phyloP scores from a whole-genome alignment of 768 basidiomycete genomes.

The Glaciozyma martinii region DNA sequence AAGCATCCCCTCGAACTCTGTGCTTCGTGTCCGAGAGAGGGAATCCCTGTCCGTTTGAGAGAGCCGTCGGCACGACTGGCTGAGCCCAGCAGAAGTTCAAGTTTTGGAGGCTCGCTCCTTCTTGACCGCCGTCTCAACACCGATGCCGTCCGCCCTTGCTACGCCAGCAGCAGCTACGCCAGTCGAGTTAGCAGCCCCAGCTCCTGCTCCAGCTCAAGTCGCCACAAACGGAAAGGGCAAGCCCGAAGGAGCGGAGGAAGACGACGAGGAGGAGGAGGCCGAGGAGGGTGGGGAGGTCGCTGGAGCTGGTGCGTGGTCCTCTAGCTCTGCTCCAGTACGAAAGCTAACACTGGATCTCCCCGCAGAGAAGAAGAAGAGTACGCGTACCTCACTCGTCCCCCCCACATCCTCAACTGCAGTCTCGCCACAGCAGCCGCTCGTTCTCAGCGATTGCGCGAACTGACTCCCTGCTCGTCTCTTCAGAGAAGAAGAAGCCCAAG shows the following conservation, averaged over 20 bases:
- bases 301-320: slow-evolving; percentile 6
- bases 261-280: slow-evolving; percentile 37
- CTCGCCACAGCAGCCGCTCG: not conserved
- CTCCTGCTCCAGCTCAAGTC: not conserved
- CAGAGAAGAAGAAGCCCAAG: slow-evolving; percentile 70
- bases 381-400: not conserved
- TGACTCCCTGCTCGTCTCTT: not conserved
- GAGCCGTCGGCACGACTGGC: no score
- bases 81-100: no score
- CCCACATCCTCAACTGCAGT: no score
- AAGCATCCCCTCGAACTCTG: no score
- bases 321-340: no score
- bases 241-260: slow-evolving; percentile 24
- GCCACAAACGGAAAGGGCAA: not conserved
- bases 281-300: slow-evolving; percentile 33
- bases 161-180: not conserved
- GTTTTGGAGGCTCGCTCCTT: not conserved
- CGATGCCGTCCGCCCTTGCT: not conserved
- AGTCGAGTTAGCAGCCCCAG: not conserved
- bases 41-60: not conserved
- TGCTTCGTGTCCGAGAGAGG: not conserved
- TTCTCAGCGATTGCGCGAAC: not conserved
- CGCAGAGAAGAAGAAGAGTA: slow-evolving; percentile 52
- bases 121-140: not conserved
- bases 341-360: not conserved